A percentile compares a stretch with the other conserved stretches of the same genome.
These are phyloP conservation scores for Vachellia collinsii DNA, from an alignment of 306 rosid genomes.

Conservation along the genomic window DNA sequence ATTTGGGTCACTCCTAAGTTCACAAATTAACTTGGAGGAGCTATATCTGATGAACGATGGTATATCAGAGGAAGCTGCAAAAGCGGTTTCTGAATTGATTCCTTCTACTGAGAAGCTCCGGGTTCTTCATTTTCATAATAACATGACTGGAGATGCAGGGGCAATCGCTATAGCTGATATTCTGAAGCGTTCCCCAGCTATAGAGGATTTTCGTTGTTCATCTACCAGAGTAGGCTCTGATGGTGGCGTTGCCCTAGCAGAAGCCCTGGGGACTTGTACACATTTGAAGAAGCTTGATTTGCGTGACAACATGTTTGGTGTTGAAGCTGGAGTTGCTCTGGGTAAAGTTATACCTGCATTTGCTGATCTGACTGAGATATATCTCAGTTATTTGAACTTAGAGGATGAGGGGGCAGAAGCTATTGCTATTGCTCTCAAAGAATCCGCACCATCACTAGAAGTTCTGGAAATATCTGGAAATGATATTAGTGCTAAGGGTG, in stretches of 20 bases:
- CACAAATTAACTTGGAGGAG: slow-evolving; percentile 76
- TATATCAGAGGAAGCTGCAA: slow-evolving; percentile 93
- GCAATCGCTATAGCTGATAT: slow-evolving; percentile 71
- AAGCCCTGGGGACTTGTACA: slow-evolving; percentile 73
- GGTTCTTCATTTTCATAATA: slow-evolving; percentile 88
- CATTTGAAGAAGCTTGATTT: slow-evolving; percentile 79
- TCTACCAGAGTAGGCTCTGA: slow-evolving; percentile 86
- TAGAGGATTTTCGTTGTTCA: slow-evolving; percentile 88
- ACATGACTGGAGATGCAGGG: slow-evolving; percentile 53
- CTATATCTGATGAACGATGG: slow-evolving; percentile 94
- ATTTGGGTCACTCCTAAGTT: slow-evolving; percentile 67
- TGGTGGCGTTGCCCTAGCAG: slow-evolving; percentile 79
- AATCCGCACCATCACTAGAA: slow-evolving; percentile 74
- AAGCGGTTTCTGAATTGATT: slow-evolving; percentile 79
- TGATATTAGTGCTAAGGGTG: slow-evolving; percentile 68
- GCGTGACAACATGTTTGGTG: slow-evolving; percentile 94
- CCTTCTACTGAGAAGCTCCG: slow-evolving; percentile 82
- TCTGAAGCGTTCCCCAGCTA: slow-evolving; percentile 60
- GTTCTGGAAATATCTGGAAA: slow-evolving; percentile 86
- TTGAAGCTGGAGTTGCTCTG: slow-evolving; percentile 76
- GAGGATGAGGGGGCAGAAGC: slow-evolving; percentile 86
- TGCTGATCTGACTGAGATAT: slow-evolving; percentile 68
- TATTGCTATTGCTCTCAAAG: slow-evolving; percentile 65
- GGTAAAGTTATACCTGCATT: slow-evolving; percentile 63
- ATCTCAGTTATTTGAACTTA: slow-evolving; percentile 80